Evolutionary conservation across 2,329 filamentous ascomycete genomes (phyloP), one percentile per base, ranked within the genome.

Genomic region (Pseudogymnoascus sp.): DNA sequence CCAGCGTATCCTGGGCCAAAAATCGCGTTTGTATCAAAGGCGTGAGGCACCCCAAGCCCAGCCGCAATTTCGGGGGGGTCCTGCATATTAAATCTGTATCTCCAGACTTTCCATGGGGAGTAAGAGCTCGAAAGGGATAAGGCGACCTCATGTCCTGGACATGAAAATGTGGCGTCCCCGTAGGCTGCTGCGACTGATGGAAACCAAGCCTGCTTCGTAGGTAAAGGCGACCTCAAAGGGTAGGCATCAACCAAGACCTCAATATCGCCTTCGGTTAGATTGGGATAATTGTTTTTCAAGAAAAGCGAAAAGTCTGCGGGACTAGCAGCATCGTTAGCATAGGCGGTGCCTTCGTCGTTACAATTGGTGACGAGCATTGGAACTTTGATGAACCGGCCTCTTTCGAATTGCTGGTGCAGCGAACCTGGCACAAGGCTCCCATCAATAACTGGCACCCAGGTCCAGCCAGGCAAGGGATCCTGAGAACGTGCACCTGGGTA

Each of bases 91-190:
- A 74, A 79, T 0, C 75, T 70, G 63, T 79, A 80, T 35, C 29
- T 52, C 59, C 59, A 60, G 13, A 55, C 27, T 5, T 55, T 55
- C 29, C 42, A 31, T 13, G 59, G 37, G 4, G 33, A 60, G 25
- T 21, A 21, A 9, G 29, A 29, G 2, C n/a, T 27, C 6, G 36
- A 33, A 7, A 60, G 8, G 18, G 37, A 60, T 33, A 31, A 7
- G 15, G 33, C 59, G 9, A 60, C 6, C 8, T 60, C 71, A 35
- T 78, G 73, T 1, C 72, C 73, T 0, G 76, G 75, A 60, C 78
- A 79, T 36, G 70, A 74, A 65, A 79, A 79, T 1, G 77, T 79
- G 3, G 79, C 72, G 40, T 80, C 77, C 6, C 79, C 79, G 33
- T 61, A 61, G 55, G 72, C 68, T 27, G 73, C 70, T 7, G 74